Evolutionary conservation across 345 rosid genomes (phyloP), one percentile per base, ranked within the genome.

Genomic region (Populus pruinosa): DNA sequence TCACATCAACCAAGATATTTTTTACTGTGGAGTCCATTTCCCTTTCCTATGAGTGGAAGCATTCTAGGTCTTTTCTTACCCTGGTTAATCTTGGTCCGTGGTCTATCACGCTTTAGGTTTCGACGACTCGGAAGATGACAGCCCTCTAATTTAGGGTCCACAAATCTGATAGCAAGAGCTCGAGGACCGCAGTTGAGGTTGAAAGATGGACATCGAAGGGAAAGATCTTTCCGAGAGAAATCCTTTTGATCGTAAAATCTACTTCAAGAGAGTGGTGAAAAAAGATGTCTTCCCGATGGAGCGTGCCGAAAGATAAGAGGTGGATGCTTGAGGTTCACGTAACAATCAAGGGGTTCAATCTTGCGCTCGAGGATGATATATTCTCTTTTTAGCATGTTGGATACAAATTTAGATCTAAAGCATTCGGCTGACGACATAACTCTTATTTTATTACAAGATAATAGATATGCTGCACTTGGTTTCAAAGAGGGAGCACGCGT

Each of bases 281-380:
- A 47, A 44, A 47, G 25, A n/a, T 62, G 56, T 64, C 10, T 50
- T 17, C 66, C 25, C 27, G 53, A 36, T 50, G 43, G 69, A 43
- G 75, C 71, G 82, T 75, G 35, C 73, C 29, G 12, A 83, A 70
- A 64, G 79, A 79, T 63, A 83, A 79, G 59, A 78, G 69, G 72
- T 78, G 35, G 81, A 82, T 77, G 49, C 79, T 74, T 67, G 79
- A 67, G 70, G 72, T 72, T 38, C 69, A 31, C 47, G 41, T 50
- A 1, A 10, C 35, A 36, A 35, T 49, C 62, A 56, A 74, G 67
- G 20, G 13, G 67, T 21, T 65, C 36, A 6, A 69, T 35, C 27
- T 23, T 36, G 67, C 47, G 21, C 67, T 77, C 18, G 67, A 55
- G 63, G 69, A 41, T 59, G 70, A 70, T 59, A 27, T 29, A 35